Evolutionary conservation across 495 filamentous ascomycete species (phyloP).

Genomic region (Cairneyella variabilis): DNA sequence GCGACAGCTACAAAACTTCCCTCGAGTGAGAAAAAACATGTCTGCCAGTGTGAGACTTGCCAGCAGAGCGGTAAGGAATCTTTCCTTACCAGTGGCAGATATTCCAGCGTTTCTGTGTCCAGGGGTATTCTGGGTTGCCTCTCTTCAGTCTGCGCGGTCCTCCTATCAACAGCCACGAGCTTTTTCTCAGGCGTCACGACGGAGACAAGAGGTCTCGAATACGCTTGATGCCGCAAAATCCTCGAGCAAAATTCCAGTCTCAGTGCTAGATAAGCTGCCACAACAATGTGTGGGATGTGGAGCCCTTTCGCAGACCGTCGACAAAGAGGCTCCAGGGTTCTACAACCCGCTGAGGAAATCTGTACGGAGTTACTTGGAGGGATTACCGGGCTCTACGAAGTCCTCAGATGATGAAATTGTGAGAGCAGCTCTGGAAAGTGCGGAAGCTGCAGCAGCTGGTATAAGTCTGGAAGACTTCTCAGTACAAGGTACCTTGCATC

Average conservation of each 20-base stretch:
- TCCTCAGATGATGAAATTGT: constrained; percentile 24
- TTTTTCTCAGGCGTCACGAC: neutral
- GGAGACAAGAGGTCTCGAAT: neutral
- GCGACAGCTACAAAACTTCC: neutral
- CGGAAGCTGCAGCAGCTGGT: neutral
- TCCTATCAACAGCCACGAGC: neutral
- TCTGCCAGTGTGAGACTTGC: constrained; percentile 12
- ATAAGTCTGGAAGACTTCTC: constrained; percentile 5
- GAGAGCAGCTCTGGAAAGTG: constrained; percentile 32
- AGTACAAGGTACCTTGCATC: constrained; percentile 8
- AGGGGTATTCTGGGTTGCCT: constrained; percentile 8
- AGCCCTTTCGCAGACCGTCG: constrained; percentile 69
- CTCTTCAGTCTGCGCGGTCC: neutral
- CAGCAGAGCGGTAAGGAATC: neutral
- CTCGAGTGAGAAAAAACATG: constrained; percentile 7
- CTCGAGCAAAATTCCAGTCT: neutral
- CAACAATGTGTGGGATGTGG: constrained; percentile 82
- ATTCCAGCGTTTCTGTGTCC: constrained; percentile 23
- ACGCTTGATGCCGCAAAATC: neutral
- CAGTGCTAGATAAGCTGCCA: constrained; percentile 41
- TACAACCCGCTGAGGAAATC: constrained; percentile 57
- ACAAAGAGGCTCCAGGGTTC: constrained; percentile 71
- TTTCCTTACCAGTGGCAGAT: constrained; percentile 14
- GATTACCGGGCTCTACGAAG: constrained; percentile 17
- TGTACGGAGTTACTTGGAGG: constrained; percentile 41